phyloP scores from a whole-genome alignment of 768 basidiomycete species.

The Hygrophorus pudorinus region DNA sequence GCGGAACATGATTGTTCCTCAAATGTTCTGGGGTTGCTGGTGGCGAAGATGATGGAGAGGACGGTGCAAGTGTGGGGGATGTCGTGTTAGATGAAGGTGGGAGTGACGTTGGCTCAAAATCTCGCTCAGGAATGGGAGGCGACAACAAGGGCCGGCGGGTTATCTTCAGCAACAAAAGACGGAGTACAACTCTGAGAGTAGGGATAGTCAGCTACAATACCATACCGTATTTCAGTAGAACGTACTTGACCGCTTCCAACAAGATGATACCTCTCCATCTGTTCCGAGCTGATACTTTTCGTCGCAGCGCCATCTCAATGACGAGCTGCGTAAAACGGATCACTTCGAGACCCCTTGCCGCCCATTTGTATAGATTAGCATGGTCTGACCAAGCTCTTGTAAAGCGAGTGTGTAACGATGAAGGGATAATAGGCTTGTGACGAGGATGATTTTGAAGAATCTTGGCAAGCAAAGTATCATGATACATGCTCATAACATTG shows the following conservation, averaged over 20 bases:
- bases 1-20: constrained; percentile 61
- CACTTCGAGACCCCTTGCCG: constrained; percentile 63
- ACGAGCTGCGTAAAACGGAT: constrained; percentile 77
- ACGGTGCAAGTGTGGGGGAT: constrained; percentile 52
- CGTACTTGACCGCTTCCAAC: constrained; percentile 81
- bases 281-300: constrained; percentile 52
- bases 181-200: constrained; percentile 54
- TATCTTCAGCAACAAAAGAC: constrained; percentile 60
- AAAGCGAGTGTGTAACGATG: constrained; percentile 77
- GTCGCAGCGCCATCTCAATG: constrained; percentile 78
- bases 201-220: constrained; percentile 9
- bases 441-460: constrained; percentile 55
- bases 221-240: constrained; percentile 6
- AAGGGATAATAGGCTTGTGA: constrained; percentile 66
- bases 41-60: constrained; percentile 45
- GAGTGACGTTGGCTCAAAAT: constrained; percentile 68
- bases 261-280: constrained; percentile 72
- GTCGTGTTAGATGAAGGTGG: constrained; percentile 42
- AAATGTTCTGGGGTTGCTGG: constrained; percentile 70
- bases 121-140: constrained; percentile 79
- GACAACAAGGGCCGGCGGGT: constrained; percentile 70
- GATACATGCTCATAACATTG: constrained; percentile 86
- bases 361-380: constrained; percentile 65
- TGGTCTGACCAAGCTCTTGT: constrained; percentile 80
- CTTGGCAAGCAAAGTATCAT: constrained; percentile 80